These are phyloP conservation scores for Borovskyia barvae DNA, from an alignment of 208 protist genomes.

Conservation along the genomic window DNA sequence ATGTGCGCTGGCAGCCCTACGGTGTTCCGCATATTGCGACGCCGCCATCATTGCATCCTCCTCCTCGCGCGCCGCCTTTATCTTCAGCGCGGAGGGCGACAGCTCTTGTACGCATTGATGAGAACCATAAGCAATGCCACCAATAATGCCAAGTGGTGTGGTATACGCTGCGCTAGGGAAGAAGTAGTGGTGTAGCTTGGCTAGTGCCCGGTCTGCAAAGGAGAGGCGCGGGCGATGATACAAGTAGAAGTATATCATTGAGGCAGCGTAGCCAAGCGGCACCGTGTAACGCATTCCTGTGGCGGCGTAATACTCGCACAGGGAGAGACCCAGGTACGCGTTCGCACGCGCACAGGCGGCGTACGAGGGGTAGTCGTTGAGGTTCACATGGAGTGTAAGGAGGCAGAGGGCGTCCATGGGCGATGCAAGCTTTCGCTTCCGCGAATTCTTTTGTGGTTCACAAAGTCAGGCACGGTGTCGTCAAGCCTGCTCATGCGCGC, in stretches of 20 bases:
- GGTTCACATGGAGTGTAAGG: conserved; percentile 3
- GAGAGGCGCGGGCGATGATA: conserved; percentile 59
- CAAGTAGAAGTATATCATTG: conserved; percentile 60
- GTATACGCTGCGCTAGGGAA: conserved; percentile 76
- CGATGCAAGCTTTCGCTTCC: not conserved
- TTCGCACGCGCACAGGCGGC: conserved; percentile 19
- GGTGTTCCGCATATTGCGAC: conserved; percentile 22
- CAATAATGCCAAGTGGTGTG: conserved; percentile 44
- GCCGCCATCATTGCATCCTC: conserved; percentile 25
- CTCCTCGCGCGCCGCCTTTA: conserved; percentile 24
- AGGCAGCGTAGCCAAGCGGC: conserved; percentile 45
- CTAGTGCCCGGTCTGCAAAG: conserved; percentile 55
- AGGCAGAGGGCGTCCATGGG: conserved; percentile 3
- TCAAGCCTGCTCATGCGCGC: no score
- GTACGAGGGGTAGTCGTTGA: conserved; percentile 64
- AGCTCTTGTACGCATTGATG: conserved; percentile 20
- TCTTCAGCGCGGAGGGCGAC: conserved; percentile 12
- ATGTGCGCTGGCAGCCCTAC: conserved; percentile 13
- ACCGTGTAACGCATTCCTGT: conserved; percentile 50
- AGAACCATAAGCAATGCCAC: conserved; percentile 37
- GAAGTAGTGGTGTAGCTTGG: conserved; percentile 75
- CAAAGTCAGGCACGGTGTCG: no score
- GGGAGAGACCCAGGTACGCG: conserved; percentile 34
- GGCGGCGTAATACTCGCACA: conserved; percentile 54
- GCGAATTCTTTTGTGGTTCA: not conserved